A percentile compares a stretch with the other conserved stretches of the same genome.
These are phyloP conservation scores for Hypoxylon lienhwacheense DNA, from an alignment of 495 filamentous ascomycete species.

Conservation along the genomic window DNA sequence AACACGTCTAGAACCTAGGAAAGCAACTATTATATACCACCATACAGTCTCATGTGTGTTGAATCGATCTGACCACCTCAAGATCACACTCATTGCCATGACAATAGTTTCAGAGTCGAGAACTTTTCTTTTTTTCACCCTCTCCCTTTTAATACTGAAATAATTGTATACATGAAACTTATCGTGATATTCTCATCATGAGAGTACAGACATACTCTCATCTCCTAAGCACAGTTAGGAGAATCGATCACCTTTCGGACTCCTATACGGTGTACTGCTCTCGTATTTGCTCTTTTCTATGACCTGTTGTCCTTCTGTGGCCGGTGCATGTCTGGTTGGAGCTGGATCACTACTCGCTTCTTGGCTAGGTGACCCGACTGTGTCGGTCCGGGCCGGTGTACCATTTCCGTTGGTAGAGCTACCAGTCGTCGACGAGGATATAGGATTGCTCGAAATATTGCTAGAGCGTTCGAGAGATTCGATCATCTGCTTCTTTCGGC, in stretches of 20 bases:
- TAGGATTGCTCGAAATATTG: slow-evolving; percentile 37
- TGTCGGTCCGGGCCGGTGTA: slow-evolving; percentile 54
- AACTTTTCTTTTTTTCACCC: slow-evolving; percentile 4
- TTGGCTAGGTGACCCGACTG: slow-evolving; percentile 72
- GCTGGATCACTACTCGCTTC: slow-evolving; percentile 83
- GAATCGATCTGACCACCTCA: neutral
- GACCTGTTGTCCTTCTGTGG: slow-evolving; percentile 68
- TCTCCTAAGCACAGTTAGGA: slow-evolving; percentile 36
- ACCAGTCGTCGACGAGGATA: slow-evolving; percentile 46
- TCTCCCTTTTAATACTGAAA: neutral
- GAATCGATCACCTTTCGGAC: slow-evolving; percentile 83
- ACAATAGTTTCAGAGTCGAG: slow-evolving; percentile 4
- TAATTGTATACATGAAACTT: slow-evolving; percentile 20
- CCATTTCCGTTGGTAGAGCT: slow-evolving; percentile 41
- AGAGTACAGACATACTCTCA: slow-evolving; percentile 8
- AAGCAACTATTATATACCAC: too few species aligned
- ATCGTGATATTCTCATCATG: slow-evolving; percentile 18
- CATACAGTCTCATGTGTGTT: too few species aligned
- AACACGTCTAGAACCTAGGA: too few species aligned
- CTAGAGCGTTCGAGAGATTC: slow-evolving; percentile 60
- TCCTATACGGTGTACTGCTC: slow-evolving; percentile 64
- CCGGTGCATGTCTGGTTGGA: slow-evolving; percentile 77
- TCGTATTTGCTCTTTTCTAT: slow-evolving; percentile 91
- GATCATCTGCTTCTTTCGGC: slow-evolving; percentile 63
- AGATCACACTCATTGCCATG: neutral